Percentiles rank a stretch among this genome's conserved stretches.
Conservation (phyloP, 805 yeast species). For the Candida golubevii region DNA sequence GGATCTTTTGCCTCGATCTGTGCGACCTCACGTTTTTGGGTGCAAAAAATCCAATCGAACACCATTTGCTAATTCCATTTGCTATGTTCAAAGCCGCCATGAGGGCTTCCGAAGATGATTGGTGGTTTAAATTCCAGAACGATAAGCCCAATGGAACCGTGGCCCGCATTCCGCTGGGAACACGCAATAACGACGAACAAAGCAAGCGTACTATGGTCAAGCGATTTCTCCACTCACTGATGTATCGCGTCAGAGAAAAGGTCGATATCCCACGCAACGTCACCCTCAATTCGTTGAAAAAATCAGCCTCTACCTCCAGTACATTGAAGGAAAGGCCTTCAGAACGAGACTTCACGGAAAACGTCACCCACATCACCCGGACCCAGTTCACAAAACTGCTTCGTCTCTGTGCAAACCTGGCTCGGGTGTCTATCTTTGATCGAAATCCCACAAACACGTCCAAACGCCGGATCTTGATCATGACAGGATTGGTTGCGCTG, state of each 20-base stretch:
- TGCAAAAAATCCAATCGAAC: slow-evolving; percentile 5
- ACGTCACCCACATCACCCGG: slow-evolving; percentile 2
- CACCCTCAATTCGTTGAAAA: slow-evolving; percentile 1
- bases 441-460: not conserved
- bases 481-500: slow-evolving; percentile 36
- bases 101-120: slow-evolving; percentile 9
- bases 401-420: slow-evolving; percentile 5
- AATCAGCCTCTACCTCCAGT: not conserved
- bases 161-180: not conserved
- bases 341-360: not conserved
- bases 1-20: not conserved
- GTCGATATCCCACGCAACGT: slow-evolving; percentile 4
- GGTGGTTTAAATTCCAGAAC: slow-evolving; percentile 10
- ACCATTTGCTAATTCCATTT: slow-evolving; percentile 9
- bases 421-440: slow-evolving; percentile 5
- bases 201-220: slow-evolving; percentile 12
- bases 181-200: slow-evolving; percentile 1
- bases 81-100: slow-evolving; percentile 14
- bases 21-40: slow-evolving; percentile 5
- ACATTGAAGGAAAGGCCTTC: not conserved
- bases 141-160: not conserved
- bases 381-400: slow-evolving; percentile 4
- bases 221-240: slow-evolving; percentile 11
- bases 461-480: slow-evolving; percentile 23
- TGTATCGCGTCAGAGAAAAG: slow-evolving; percentile 11